These are phyloP conservation scores for Lactarius sp. DNA, from an alignment of 768 basidiomycete species.

Conservation along the genomic window DNA sequence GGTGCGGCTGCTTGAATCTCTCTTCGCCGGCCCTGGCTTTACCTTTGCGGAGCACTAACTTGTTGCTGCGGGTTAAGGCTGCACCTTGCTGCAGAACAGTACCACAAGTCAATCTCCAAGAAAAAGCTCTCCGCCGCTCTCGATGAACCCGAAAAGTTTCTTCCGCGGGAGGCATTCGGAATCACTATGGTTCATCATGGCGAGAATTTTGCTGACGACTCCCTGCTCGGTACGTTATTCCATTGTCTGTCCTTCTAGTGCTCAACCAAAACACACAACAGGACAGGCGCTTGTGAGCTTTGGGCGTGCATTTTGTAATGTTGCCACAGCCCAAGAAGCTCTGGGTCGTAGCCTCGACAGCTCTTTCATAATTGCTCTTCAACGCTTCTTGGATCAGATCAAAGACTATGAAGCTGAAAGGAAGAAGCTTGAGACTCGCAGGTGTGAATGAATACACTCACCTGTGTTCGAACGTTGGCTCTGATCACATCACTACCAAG, in stretches of 20 bases:
- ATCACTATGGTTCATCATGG: conserved; percentile 42
- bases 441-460: conserved; percentile 42
- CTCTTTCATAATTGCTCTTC: conserved; percentile 64
- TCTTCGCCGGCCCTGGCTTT: neutral
- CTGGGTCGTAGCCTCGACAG: conserved; percentile 69
- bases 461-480: neutral
- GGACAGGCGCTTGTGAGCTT: conserved; percentile 69
- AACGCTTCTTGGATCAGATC: conserved; percentile 64
- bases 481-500: conserved; percentile 37
- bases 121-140: conserved; percentile 35
- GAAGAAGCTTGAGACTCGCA: conserved; percentile 84
- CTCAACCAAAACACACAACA: conserved; percentile 29
- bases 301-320: conserved; percentile 80
- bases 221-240: conserved; percentile 19
- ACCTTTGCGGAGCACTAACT: neutral
- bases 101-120: conserved; percentile 24
- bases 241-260: neutral
- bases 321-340: conserved; percentile 81
- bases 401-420: conserved; percentile 76
- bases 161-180: conserved; percentile 40
- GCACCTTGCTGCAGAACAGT: conserved; percentile 23
- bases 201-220: conserved; percentile 33
- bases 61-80: conserved; percentile 6
- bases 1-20: conserved; percentile 42
- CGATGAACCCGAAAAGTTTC: conserved; percentile 35